Evolutionary conservation across 2,329 filamentous ascomycete genomes (phyloP).

Genomic region (Exophiala calicioides): DNA sequence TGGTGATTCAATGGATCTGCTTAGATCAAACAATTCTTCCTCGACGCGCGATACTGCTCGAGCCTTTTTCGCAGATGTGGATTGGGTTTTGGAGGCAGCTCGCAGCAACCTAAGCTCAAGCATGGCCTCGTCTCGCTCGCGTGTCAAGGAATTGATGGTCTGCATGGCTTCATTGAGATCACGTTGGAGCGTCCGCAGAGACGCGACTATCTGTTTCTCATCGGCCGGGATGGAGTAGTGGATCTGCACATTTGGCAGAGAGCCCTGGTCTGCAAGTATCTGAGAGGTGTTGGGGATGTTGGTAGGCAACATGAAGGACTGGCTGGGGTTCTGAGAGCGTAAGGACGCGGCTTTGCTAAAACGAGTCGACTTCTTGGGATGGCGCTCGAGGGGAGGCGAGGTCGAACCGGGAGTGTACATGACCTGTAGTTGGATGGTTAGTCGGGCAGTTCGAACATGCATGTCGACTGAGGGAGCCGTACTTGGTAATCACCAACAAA

Average conservation of each 20-base stretch:
- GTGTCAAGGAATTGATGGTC: constrained; percentile 29
- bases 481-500: constrained; percentile 32
- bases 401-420: constrained; percentile 33
- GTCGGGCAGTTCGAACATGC: neutral
- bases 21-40: constrained; percentile 32
- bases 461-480: neutral
- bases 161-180: constrained; percentile 31
- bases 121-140: constrained; percentile 30
- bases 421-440: constrained; percentile 18
- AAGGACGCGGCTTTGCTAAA: constrained; percentile 28
- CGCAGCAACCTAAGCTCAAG: constrained; percentile 29
- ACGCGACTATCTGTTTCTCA: constrained; percentile 34
- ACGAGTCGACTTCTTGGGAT: constrained; percentile 28
- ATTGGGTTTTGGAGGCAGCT: constrained; percentile 21
- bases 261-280: constrained; percentile 30
- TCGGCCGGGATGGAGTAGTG: constrained; percentile 31
- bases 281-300: constrained; percentile 32
- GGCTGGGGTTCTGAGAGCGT: constrained; percentile 24
- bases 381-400: constrained; percentile 26
- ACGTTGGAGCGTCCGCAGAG: constrained; percentile 30
- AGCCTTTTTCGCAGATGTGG: constrained; percentile 20
- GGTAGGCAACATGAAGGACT: constrained; percentile 31
- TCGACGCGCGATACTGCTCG: constrained; percentile 20
- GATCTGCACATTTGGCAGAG: constrained; percentile 28
- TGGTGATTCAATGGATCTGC: constrained; percentile 27